phyloP scores from a whole-genome alignment of 768 basidiomycete species.

The Mycena sanguinolenta region DNA sequence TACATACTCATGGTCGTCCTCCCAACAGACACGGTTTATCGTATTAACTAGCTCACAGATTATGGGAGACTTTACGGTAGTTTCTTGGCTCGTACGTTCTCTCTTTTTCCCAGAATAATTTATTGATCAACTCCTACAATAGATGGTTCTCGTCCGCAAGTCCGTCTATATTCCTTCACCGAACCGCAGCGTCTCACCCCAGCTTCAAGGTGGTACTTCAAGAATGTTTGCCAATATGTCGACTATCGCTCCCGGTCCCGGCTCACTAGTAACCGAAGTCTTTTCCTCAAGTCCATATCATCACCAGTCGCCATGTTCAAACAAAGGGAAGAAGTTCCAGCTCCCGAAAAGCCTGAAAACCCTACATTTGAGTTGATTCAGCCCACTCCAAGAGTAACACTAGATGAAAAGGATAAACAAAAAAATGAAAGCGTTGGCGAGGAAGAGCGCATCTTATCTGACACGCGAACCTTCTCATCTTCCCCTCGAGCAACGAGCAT shows the following conservation, averaged over 20 bases:
- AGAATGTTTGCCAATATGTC: slow-evolving; percentile 59
- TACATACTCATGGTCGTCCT: slow-evolving; percentile 67
- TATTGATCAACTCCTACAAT: neutral
- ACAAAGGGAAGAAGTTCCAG: slow-evolving; percentile 28
- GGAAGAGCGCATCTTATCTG: slow-evolving; percentile 39
- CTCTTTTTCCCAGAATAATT: neutral
- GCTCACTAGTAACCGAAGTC: slow-evolving; percentile 42
- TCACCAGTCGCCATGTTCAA: slow-evolving; percentile 43
- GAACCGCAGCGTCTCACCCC: slow-evolving; percentile 6
- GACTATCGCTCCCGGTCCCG: slow-evolving; percentile 38
- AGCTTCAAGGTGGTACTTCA: slow-evolving; percentile 52
- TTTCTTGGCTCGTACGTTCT: slow-evolving; percentile 62
- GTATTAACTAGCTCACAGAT: too few relatives aligned
- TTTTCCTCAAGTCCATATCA: slow-evolving; percentile 51
- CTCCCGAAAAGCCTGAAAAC: slow-evolving; percentile 23
- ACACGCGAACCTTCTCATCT: slow-evolving; percentile 48
- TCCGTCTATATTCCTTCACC: slow-evolving; percentile 39
- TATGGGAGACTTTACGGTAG: slow-evolving; percentile 63
- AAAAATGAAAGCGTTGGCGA: slow-evolving; percentile 3
- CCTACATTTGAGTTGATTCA: slow-evolving; percentile 32
- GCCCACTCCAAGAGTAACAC: slow-evolving; percentile 42
- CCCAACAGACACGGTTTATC: too few relatives aligned
- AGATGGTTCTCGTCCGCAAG: slow-evolving; percentile 75
- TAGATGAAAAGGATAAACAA: slow-evolving; percentile 14
- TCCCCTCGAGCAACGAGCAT: slow-evolving; percentile 48